Evolutionary conservation across 148 eudicot species (phyloP), one percentile per base, ranked within the genome.

Genomic region (Dysphania ambrosioides): DNA sequence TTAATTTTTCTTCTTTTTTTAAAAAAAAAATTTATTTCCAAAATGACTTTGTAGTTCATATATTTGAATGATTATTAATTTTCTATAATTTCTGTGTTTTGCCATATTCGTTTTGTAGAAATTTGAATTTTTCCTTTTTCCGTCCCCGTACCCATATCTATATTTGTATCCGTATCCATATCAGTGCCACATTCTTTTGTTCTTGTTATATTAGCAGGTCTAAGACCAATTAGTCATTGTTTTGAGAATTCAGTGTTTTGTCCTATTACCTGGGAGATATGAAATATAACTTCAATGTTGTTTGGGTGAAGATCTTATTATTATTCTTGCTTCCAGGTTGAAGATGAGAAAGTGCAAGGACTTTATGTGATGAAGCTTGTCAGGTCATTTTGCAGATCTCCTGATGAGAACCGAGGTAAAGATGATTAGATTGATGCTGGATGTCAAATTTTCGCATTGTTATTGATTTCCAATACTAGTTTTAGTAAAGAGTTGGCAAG

Each of bases 361-460:
- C 82, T 92, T 30, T 82, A 90, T 83, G 85, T 87, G 19, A 88
- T 86, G 92, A 92, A 90, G 82, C 93, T 94, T 77, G 98, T 90
- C 74, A 91, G 98, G 79, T 94, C 97, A 70, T 94, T 94, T 72
- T 91, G 96, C 75, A 77, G 96, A 74, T 88, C 97, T 9, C 79
- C 96, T 34, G 82, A 53, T 70, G 98, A 90, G 27, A 82, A 74
- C 74, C 77, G 82, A 77, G 91, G 98, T 93, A 79, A n/a, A 8
- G 32, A 36, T 76, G 44, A 44, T 70, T 68, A 13, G 18, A 36
- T 59, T 72, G 21, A 8, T 24, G 19, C 73, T 44, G 23, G 11
- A 58, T 56, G 6, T 57, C 29, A 53, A 6, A 35, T 55, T n/a
- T 40, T 26, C 41, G 2, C 29, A 67, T n/a, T n/a, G n/a, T n/a